phyloP scores from a whole-genome alignment of 331 rosid species.

The Quercus phellos region DNA sequence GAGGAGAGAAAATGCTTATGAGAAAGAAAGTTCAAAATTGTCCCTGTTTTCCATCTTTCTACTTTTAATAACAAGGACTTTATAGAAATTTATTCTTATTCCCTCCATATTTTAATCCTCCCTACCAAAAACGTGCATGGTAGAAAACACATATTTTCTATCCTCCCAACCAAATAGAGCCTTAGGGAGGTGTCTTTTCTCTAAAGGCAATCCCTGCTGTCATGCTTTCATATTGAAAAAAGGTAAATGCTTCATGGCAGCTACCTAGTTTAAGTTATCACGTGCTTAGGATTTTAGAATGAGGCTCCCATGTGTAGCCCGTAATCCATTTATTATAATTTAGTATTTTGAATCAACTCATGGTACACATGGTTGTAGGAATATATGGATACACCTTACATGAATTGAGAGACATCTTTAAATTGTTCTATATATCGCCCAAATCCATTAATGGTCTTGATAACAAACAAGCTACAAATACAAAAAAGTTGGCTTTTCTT shows the following conservation, averaged over 20 bases:
- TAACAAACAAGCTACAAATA: background rate
- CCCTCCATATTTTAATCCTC: too few relatives aligned
- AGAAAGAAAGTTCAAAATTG: too few relatives aligned
- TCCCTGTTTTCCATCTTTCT: too few relatives aligned
- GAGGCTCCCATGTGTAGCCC: background rate
- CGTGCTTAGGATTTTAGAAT: background rate
- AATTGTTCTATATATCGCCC: too few relatives aligned
- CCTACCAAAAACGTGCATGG: too few relatives aligned
- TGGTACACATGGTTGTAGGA: background rate
- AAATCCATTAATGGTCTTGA: background rate
- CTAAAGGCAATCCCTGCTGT: background rate
- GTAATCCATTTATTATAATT: background rate
- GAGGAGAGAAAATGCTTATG: too few relatives aligned
- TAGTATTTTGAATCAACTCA: background rate
- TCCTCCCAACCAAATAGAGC: too few relatives aligned
- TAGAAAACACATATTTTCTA: too few relatives aligned
- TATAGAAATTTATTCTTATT: too few relatives aligned
- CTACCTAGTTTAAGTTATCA: background rate
- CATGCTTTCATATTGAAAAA: background rate
- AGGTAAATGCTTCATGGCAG: background rate
- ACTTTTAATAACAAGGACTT: too few relatives aligned
- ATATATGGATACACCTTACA: too few relatives aligned
- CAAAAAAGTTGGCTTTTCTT: background rate
- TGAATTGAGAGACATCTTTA: too few relatives aligned
- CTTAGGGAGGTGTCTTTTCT: background rate